These are phyloP conservation scores for Neopestalotiopsis rosae DNA, from an alignment of 2,329 filamentous ascomycete genomes.

Conservation along the genomic window DNA sequence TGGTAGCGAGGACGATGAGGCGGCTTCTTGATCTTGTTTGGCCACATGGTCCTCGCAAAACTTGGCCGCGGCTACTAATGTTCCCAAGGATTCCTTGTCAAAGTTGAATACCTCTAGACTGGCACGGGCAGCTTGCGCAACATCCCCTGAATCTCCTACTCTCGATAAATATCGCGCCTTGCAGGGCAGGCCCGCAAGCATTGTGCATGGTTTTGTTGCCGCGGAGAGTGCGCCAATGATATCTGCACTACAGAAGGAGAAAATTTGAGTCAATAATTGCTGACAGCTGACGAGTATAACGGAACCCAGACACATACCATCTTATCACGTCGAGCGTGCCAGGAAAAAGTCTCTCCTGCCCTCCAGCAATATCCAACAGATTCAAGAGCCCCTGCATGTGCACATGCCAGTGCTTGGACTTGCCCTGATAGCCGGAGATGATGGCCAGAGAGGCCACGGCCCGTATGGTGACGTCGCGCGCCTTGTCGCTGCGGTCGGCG, in stretches of 20 bases:
- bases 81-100: neutral
- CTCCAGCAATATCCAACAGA: constrained; percentile 37
- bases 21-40: neutral
- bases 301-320: constrained; percentile 29
- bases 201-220: constrained; percentile 37
- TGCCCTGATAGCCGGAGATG: constrained; percentile 35
- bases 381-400: constrained; percentile 42
- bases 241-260: constrained; percentile 36
- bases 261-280: neutral
- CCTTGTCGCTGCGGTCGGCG: constrained; percentile 9
- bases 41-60: neutral
- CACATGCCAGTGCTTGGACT: constrained; percentile 43
- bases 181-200: constrained; percentile 30
- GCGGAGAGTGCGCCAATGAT: constrained; percentile 40
- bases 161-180: neutral
- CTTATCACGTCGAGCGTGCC: constrained; percentile 31
- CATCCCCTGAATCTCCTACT: neutral
- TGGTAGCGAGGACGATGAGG: neutral
- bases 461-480: constrained; percentile 21
- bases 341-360: constrained; percentile 25
- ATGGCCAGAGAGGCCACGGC: constrained; percentile 24
- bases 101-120: neutral
- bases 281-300: neutral
- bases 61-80: neutral
- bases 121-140: neutral